These are phyloP conservation scores for Aspergillus oerlinghausenensis DNA, from an alignment of 2,329 filamentous ascomycete genomes.

Conservation along the genomic window DNA sequence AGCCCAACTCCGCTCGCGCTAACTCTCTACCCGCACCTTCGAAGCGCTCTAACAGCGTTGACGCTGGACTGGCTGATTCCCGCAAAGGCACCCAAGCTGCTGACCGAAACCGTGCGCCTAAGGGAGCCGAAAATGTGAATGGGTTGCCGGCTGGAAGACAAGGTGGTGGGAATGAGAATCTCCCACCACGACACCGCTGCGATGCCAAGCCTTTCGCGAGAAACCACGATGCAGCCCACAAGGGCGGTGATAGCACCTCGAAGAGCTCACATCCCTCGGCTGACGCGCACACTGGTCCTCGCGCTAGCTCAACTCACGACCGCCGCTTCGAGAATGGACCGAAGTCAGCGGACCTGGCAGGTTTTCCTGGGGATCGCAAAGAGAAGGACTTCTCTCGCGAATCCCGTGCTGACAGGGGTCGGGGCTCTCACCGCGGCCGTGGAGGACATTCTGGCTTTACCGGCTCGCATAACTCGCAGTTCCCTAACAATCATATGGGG, in stretches of 20 bases:
- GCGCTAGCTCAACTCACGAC: slow-evolving; percentile 26
- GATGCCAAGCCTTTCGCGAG: slow-evolving; percentile 33
- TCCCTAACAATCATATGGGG: slow-evolving; percentile 35
- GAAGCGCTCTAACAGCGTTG: slow-evolving; percentile 33
- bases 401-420: slow-evolving; percentile 36
- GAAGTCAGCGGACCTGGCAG: slow-evolving; percentile 33
- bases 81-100: slow-evolving; percentile 28
- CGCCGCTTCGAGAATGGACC: slow-evolving; percentile 36
- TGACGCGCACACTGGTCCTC: slow-evolving; percentile 31
- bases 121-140: slow-evolving; percentile 29
- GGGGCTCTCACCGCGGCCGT: slow-evolving; percentile 38
- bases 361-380: slow-evolving; percentile 29
- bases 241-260: slow-evolving; percentile 22
- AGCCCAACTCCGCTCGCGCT: slow-evolving; percentile 33
- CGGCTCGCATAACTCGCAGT: slow-evolving; percentile 33
- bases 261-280: slow-evolving; percentile 26
- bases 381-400: slow-evolving; percentile 36
- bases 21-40: slow-evolving; percentile 37
- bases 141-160: slow-evolving; percentile 23
- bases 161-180: slow-evolving; percentile 24
- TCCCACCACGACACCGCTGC: slow-evolving; percentile 25
- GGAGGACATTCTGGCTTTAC: slow-evolving; percentile 35
- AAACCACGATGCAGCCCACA: slow-evolving; percentile 27
- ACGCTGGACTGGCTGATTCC: slow-evolving; percentile 26
- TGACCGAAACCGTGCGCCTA: slow-evolving; percentile 30